Evolutionary conservation across 345 rosid species (phyloP), one percentile per base, ranked within the genome.

Genomic region (Mangifera indica): DNA sequence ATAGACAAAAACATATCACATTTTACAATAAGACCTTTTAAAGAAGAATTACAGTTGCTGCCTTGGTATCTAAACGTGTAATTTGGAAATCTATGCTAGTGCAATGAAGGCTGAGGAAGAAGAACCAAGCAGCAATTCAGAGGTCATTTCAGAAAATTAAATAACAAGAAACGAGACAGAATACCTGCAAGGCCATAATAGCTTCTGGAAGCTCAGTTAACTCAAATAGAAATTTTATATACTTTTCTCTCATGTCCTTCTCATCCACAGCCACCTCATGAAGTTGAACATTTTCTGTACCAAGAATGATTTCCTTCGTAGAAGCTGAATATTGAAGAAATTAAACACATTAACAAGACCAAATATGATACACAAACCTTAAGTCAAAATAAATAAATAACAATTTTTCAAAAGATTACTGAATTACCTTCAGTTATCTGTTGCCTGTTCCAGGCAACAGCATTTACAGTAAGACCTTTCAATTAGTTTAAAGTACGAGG

Each of bases 371-470:
- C 55, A 13, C 22, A 26, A 67, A 70, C 15, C 70, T 34, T 13
- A 44, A 10, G 37, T 11, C n/a, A 29, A 54, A 49, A 48, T 42
- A 73, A 49, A 46, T 18, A 66, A 63, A 10, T 8, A 75, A 40
- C 10, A 25, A 42, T 20, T 14, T 46, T 26, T 53, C 37, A 4
- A 42, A 5, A 37, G 10, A 53, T 40, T 77, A 79, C 58, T 61
- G 15, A 65, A 65, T 46, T 79, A 95, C 99, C 98, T 87, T 91
- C 97, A 1, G 99, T 91, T 45, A 95, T 95, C 74, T 77, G 96
- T 68, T 92, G 99, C 68, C 87, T 89, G 75, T 95, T 91, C 99
- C 99, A 95, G 56, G 98, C 98, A 70, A 92, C 98, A 0, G 93
- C 84, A 74, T 95, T 95, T 58, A 95, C 97, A 63, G 83, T 77